A percentile compares a stretch with the other conserved stretches of the same genome.
phyloP scores from a whole-genome alignment of 2,329 filamentous ascomycete genomes.

The Didymella sp. region DNA sequence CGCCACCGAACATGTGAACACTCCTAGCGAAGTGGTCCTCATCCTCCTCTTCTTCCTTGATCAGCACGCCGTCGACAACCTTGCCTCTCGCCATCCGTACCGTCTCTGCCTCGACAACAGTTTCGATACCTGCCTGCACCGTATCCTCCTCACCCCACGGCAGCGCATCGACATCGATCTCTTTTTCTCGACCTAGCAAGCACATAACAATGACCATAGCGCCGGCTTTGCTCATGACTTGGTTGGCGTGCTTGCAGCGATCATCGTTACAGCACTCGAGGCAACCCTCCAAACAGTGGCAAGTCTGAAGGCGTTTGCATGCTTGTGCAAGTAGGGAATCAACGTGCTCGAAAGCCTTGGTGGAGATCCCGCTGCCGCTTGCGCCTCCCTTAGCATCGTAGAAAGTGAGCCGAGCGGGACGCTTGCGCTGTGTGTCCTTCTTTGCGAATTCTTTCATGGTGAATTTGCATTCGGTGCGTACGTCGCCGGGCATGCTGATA shows the following conservation, averaged over 20 bases:
- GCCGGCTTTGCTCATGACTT: constrained; percentile 93
- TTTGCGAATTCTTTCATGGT: constrained; percentile 85
- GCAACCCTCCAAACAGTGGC: constrained; percentile 80
- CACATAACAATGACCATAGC: constrained; percentile 80
- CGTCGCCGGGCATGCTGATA: constrained; percentile 86
- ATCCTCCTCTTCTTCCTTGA: constrained; percentile 45
- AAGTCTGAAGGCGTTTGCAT: constrained; percentile 75
- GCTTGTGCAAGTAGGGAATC: constrained; percentile 80
- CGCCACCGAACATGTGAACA: constrained; percentile 44
- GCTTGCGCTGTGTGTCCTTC: constrained; percentile 72
- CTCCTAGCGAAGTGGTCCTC: constrained; percentile 45
- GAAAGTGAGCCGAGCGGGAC: constrained; percentile 87
- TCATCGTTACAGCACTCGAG: constrained; percentile 89
- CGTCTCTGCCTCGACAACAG: constrained; percentile 75
- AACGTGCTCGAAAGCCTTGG: constrained; percentile 92
- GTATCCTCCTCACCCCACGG: constrained; percentile 82
- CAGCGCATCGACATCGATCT: constrained; percentile 82
- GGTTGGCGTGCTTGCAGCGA: constrained; percentile 82
- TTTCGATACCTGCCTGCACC: constrained; percentile 77
- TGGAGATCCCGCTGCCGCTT: constrained; percentile 82
- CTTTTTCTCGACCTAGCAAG: constrained; percentile 73
- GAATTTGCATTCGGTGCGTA: constrained; percentile 92
- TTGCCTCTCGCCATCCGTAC: constrained; percentile 60
- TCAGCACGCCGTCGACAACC: constrained; percentile 52
- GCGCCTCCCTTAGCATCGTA: constrained; percentile 94